Conservation (phyloP, 2,329 filamentous ascomycete species). For the Cryphonectria nitschkei region DNA sequence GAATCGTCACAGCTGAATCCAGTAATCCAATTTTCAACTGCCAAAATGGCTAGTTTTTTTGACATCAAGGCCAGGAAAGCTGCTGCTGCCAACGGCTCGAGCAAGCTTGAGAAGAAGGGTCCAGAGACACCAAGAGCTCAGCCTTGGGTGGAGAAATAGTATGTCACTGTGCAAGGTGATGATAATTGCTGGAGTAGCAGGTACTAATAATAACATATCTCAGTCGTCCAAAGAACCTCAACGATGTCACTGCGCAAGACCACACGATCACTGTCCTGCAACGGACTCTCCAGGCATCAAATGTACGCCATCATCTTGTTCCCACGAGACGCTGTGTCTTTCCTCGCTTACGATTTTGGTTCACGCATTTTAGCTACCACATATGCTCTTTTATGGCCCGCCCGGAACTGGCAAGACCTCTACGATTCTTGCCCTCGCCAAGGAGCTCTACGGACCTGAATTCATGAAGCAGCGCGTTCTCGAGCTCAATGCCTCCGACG, state of each 20-base stretch:
- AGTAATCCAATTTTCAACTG: background rate
- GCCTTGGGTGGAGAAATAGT: constrained; percentile 99
- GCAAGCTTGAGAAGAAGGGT: constrained; percentile 66
- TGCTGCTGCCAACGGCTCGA: constrained; percentile 65
- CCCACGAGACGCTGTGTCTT: background rate
- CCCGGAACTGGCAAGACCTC: constrained; percentile 98
- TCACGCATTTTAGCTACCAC: constrained; percentile 69
- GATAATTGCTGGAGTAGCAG: background rate
- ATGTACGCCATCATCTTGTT: constrained; percentile 56
- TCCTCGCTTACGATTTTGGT: background rate
- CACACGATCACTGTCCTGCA: constrained; percentile 93
- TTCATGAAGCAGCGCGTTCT: constrained; percentile 94
- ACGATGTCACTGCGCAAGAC: constrained; percentile 95
- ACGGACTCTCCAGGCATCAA: constrained; percentile 90
- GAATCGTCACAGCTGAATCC: background rate
- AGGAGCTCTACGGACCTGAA: constrained; percentile 95
- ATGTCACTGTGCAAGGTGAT: constrained; percentile 35
- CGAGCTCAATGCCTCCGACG: constrained; percentile 98
- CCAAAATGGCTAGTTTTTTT: constrained; percentile 85
- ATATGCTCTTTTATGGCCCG: constrained; percentile 99
- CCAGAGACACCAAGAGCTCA: constrained; percentile 71
- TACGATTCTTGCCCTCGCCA: constrained; percentile 93
- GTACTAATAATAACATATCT: constrained; percentile 30
- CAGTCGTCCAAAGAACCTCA: constrained; percentile 90
- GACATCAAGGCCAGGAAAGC: constrained; percentile 90